Base-by-base conservation (phyloP, 495 filamentous ascomycete genomes). In the Xylaria longipes region DNA sequence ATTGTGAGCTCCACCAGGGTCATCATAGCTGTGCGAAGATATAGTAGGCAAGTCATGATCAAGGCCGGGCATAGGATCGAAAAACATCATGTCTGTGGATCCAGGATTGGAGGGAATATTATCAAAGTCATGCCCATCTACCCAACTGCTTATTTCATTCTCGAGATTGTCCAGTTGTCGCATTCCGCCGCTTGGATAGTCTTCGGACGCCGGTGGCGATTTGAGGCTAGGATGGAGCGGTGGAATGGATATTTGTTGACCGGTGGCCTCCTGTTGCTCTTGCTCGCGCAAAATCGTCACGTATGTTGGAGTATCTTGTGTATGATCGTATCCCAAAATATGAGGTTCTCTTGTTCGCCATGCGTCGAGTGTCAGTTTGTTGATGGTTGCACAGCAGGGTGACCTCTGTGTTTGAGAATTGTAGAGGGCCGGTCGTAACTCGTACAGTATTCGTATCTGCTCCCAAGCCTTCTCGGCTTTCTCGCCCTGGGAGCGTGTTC, bases 291-390 rank as follows among this genome's bases (percentile, higher is more conserved):
- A 31, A 31, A 31, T 20, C 5, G 25, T 57, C 25, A 57, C 29
- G 5, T 29, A 57, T 31, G 52, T 31, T 17, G 52, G 52, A 17
- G 15, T 7, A 57, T 29, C 52, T 15, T 27, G 22, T 56, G 25
- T 31, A 29, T 31, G 52, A 31, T 20, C 14, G 15, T 57, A 27
- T 57, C 0, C 25, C 25, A 57, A 31, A 57, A 31, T 20, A 17
- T 12, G 52, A 17, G 52, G 3, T 57, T 57, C 52, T 57, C 11
- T 27, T 1, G 29, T 27, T 31, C 52, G 52, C 52, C 52, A 57
- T 31, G 52, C 52, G 14, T 57, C 27, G 52, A 57, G 52, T 12
- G 52, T 57, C 52, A 57, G 17, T 57, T 57, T 27, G 14, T 57
- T 57, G 11, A 57, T 57, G 11, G 12, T 31, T 27, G 52, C 29